phyloP scores from a whole-genome alignment of 2,329 filamentous ascomycete genomes.

The Diaporthe amygdali region DNA sequence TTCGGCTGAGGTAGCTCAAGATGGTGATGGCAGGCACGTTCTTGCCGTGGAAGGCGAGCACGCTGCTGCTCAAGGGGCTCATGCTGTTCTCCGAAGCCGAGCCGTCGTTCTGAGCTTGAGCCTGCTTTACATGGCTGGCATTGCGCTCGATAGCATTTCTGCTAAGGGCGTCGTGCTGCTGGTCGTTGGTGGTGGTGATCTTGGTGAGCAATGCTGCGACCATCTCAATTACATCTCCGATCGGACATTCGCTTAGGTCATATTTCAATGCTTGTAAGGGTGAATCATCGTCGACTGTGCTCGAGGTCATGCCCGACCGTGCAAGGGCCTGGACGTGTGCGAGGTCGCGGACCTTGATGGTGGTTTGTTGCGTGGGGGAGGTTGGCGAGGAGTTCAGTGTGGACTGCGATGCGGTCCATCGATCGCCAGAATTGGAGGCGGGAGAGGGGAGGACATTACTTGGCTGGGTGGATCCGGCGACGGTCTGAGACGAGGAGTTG shows the following conservation, averaged over 20 bases:
- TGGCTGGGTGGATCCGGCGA: slow-evolving; percentile 24
- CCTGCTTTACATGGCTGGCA: slow-evolving; percentile 62
- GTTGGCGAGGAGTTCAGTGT: slow-evolving; percentile 36
- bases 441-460: slow-evolving; percentile 40
- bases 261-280: slow-evolving; percentile 70
- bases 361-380: slow-evolving; percentile 49
- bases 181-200: slow-evolving; percentile 95
- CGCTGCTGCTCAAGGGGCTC: slow-evolving; percentile 65
- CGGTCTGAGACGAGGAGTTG: slow-evolving; percentile 31
- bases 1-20: slow-evolving; percentile 90
- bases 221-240: slow-evolving; percentile 98
- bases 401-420: slow-evolving; percentile 29
- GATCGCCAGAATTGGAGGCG: slow-evolving; percentile 38
- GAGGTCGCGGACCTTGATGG: slow-evolving; percentile 84
- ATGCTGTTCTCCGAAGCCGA: slow-evolving; percentile 48
- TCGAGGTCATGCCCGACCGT: slow-evolving; percentile 72
- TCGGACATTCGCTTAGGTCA: slow-evolving; percentile 97
- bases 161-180: slow-evolving; percentile 90
- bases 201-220: slow-evolving; percentile 95
- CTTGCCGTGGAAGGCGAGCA: slow-evolving; percentile 96
- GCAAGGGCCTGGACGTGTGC: slow-evolving; percentile 91
- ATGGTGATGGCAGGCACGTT: slow-evolving; percentile 98
- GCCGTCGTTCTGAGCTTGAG: slow-evolving; percentile 37
- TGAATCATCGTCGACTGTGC: slow-evolving; percentile 56
- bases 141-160: slow-evolving; percentile 80